Evolutionary conservation across 225 moss, liverwort and hornwort species (phyloP), one percentile per base, ranked within the genome.

Genomic region (Lunularia cruciata): DNA sequence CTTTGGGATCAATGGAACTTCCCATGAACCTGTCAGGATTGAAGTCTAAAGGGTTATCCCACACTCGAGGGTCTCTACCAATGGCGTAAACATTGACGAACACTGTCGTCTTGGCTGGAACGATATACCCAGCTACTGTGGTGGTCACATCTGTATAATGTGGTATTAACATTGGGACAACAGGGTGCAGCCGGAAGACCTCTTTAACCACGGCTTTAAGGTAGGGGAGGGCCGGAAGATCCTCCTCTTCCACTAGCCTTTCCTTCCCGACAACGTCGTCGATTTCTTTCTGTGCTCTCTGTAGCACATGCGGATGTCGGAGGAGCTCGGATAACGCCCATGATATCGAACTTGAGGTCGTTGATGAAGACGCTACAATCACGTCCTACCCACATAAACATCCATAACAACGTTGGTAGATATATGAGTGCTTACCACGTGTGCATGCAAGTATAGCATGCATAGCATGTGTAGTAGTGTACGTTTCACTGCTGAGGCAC

Each of bases 11-110:
- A 18, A 79, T 47, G 12, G 79, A 60, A 7, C 18, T 55, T 36
- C 54, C 60, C 8, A 83, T 3, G 63, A 89, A 86, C 23, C 86
- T 78, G 10, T 31, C 74, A 0, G 89, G 89, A 53, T 86, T 61
- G 2, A 86, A 86, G 18, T 70, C 78, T 12, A 77, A 48, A 0
- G 86, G 76, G n/a, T 67, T 64, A 5, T 56, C 73, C 89, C 89
- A 86, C 60, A 78, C 33, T 18, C 55, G 31, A 0, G 89, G 84
- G 69, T 89, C 84, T 67, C 82, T 36, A 0, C 79, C 78, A 37
- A 86, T n/a, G 1, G 86, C 76, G 19, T 84, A 76, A 31, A 78
- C 64, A 46, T 86, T 86, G 47, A 84, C 18, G 11, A 86, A 60
- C 20, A 86, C 71, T 37, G 66, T 75, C 0, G 86, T 78, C 25